Evolutionary conservation across 1,284 basidiomycete species (phyloP).

Genomic region (Chalciporus sp.): DNA sequence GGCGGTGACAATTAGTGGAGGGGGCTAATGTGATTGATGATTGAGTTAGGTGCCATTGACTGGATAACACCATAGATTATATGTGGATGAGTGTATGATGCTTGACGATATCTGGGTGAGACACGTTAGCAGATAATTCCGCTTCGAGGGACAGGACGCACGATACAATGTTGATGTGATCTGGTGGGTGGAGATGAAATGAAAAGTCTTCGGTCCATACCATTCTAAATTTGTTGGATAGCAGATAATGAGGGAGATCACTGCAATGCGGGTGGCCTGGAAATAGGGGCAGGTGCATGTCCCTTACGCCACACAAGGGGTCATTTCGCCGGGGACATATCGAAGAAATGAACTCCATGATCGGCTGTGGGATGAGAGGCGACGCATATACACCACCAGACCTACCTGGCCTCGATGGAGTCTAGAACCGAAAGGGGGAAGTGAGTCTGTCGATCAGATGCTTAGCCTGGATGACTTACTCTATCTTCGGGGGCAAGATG

Average conservation of each 20-base stretch:
- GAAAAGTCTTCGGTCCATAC: not conserved
- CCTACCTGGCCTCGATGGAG: not conserved
- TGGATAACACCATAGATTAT: not conserved
- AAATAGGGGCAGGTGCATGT: not conserved
- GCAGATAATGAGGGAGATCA: not conserved
- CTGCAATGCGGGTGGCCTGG: not conserved
- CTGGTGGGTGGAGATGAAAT: not conserved
- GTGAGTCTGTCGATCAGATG: not conserved
- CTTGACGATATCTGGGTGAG: conserved; percentile 5
- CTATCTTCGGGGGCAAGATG: not conserved
- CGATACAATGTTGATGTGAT: not conserved
- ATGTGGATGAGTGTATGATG: not conserved
- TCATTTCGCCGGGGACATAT: not conserved
- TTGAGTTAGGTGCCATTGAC: not conserved
- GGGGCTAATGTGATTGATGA: not conserved
- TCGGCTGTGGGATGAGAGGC: not conserved
- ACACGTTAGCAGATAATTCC: not conserved
- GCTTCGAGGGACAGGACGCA: conserved; percentile 3
- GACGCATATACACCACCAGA: not conserved
- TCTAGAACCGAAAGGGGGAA: not conserved
- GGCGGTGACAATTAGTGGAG: not conserved
- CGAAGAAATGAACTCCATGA: not conserved
- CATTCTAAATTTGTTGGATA: not conserved
- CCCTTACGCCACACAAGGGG: not conserved
- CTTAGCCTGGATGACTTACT: conserved; percentile 3